Base-by-base conservation (phyloP, 495 filamentous ascomycete species). In the Letharia lupina region DNA sequence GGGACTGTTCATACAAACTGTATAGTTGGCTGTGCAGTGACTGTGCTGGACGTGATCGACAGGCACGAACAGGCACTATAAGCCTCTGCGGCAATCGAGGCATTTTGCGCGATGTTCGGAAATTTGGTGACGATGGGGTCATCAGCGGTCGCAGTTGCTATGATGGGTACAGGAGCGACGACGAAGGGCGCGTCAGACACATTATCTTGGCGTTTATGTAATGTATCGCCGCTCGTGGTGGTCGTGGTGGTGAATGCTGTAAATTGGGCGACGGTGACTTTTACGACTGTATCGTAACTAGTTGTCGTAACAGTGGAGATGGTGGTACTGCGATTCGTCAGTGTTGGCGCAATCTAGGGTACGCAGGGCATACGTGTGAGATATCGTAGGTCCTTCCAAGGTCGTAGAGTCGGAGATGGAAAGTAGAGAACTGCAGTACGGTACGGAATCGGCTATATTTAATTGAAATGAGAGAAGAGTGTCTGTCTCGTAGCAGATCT, bases 61-160 rank as follows among this genome's bases (percentile, higher is more conserved):
- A 56, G 12, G 15, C 52, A 56, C 52, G 52, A 33, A 35, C 52
- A 56, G 13, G 52, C 52, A 56, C 52, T 56, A 35, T 56, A 35
- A 15, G 52, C 52, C 2, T 15, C 52, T 6, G 52, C 28, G 35
- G 31, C 52, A 7, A 56, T 16, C 8, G 52, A 35, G 28, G 52
- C 31, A 56, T 33, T 56, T 31, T 56, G 52, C 52, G 31, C 52
- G 28, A 56, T 56, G 13, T 31, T 56, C 13, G 52, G 52, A 18
- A 56, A 56, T 0, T 33, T 33, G 13, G 52, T 6, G 31, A 35
- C 4, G 52, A 56, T 18, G 5, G 52, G 28, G 15, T 35, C 52
- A 56, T 35, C 13, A 4, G 52, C 52, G 52, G 28, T 56, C 4
- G 28, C 52, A 6, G 52, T 56, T 56, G 52, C 52, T 56, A 8